phyloP scores from a whole-genome alignment of 148 eudicot genomes.

The Polygonum maritimum region DNA sequence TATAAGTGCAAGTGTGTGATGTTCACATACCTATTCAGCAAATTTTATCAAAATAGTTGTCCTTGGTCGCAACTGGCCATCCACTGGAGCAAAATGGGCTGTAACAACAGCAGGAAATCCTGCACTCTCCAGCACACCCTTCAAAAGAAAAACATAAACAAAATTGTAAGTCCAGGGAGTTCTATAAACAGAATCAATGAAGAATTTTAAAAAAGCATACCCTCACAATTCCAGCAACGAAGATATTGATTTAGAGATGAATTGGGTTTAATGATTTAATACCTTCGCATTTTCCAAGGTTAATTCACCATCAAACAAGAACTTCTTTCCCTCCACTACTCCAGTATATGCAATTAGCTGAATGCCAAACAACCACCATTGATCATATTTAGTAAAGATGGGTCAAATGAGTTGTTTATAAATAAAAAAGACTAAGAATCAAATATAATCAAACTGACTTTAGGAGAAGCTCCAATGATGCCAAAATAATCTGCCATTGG shows the following conservation, averaged over 20 bases:
- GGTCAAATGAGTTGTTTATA: not conserved
- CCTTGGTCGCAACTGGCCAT: conserved; percentile 88
- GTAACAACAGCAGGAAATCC: conserved; percentile 99
- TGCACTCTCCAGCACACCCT: conserved; percentile 95
- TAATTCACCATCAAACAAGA: conserved; percentile 42
- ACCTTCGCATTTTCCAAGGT: conserved; percentile 66
- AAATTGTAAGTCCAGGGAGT: not conserved
- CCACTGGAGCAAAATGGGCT: conserved; percentile 98
- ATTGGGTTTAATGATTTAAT: not conserved
- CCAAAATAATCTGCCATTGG: conserved; percentile 78
- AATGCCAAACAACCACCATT: not conserved
- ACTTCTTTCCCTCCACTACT: conserved; percentile 51
- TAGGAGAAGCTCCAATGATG: conserved; percentile 43
- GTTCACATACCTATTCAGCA: conserved; percentile 76
- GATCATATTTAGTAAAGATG: not conserved
- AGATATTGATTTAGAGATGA: not conserved
- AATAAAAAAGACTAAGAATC: not conserved
- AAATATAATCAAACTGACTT: conserved; percentile 24
- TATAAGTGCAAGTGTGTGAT: not conserved
- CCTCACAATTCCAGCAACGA: conserved; percentile 98
- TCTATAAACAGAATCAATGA: not conserved
- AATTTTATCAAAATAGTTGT: conserved; percentile 96
- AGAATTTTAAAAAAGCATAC: conserved; percentile 29
- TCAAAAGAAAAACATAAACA: conserved; percentile 18
- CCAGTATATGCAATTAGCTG: conserved; percentile 73